phyloP scores from a whole-genome alignment of 2,329 filamentous ascomycete species.

The Aureobasidium namibiae region DNA sequence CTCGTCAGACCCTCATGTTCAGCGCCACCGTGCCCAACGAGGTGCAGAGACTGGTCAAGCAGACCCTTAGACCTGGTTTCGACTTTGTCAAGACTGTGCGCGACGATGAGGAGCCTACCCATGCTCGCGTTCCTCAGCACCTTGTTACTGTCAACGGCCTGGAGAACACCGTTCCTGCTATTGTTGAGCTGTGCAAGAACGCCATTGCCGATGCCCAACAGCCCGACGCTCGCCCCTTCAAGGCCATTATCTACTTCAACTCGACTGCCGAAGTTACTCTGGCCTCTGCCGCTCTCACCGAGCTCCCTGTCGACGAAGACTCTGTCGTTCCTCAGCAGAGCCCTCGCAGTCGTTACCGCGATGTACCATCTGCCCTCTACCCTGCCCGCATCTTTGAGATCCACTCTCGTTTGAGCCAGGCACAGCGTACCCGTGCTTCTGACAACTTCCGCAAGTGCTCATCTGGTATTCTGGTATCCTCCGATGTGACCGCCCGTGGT shows the following conservation, averaged over 20 bases:
- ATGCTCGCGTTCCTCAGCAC: conserved; percentile 75
- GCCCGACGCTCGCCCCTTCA: conserved; percentile 57
- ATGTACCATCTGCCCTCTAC: conserved; percentile 25
- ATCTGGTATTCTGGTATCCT: conserved; percentile 46
- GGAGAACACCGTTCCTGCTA: conserved; percentile 66
- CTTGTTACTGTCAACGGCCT: conserved; percentile 59
- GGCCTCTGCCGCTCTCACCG: conserved; percentile 50
- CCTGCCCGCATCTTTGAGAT: conserved; percentile 50
- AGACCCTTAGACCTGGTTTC: conserved; percentile 73
- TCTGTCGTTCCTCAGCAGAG: neutral
- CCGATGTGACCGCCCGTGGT: conserved; percentile 44
- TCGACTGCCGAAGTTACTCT: conserved; percentile 66
- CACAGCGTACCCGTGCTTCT: conserved; percentile 58
- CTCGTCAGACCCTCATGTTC: conserved; percentile 87
- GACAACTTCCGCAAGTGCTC: conserved; percentile 60
- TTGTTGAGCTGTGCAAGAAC: conserved; percentile 66
- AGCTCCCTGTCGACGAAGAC: conserved; percentile 27
- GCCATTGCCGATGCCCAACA: conserved; percentile 41
- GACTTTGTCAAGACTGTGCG: conserved; percentile 85
- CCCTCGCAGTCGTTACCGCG: conserved; percentile 16
- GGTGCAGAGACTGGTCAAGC: conserved; percentile 70
- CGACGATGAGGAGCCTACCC: conserved; percentile 74
- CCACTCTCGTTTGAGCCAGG: conserved; percentile 70
- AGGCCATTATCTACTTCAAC: conserved; percentile 90
- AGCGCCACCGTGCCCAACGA: conserved; percentile 85